Evolutionary conservation across 1,284 basidiomycete species (phyloP), one percentile per base, ranked within the genome.

Genomic region (Kwoniella shivajii): DNA sequence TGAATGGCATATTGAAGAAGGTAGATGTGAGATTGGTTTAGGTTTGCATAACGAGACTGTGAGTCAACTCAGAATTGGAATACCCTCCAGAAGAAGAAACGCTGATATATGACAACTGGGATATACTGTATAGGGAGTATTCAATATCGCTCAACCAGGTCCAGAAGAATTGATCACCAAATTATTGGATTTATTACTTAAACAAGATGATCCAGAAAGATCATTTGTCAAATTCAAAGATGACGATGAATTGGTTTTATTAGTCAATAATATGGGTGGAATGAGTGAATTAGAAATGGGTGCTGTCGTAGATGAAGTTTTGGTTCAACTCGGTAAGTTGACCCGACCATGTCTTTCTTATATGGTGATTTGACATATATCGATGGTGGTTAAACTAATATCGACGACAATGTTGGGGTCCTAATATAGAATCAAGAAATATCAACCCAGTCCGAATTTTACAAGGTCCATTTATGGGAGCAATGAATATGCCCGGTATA

Each of bases 11-110:
- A 76, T 81, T 42, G 73, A 73, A 9, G 73, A 66, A 20, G 77
- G 78, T 2, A 72, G 77, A n/a, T 69, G 77, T 46, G 80, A 81
- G 69, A 77, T 81, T 54, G 80, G 80, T 39, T 71, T 81, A 52
- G 80, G 80, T 34, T 68, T 81, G 55, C 80, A 81, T 69, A 81
- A 81, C 67, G 80, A 81, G 75, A 79, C 80, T 27, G 79, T 79
- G 52, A 67, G 79, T 58, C 3, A 16, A 47, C 42, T 39, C 4
- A 30, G 18, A 10, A 4, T 18, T 44, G 7, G 42, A n/a, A 34
- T 39, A 39, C 29, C 59, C 66, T 68, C 14, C n/a, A 30, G 18
- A 10, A 47, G 30, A 27, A 29, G 27, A n/a, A 27, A 22, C 66
- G 33, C n/a, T 13, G 18, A 11, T 7, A 44, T 11, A n/a, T 24